phyloP scores from a whole-genome alignment of 1,139 yeast species.

The Saccharomyces uvarum region DNA sequence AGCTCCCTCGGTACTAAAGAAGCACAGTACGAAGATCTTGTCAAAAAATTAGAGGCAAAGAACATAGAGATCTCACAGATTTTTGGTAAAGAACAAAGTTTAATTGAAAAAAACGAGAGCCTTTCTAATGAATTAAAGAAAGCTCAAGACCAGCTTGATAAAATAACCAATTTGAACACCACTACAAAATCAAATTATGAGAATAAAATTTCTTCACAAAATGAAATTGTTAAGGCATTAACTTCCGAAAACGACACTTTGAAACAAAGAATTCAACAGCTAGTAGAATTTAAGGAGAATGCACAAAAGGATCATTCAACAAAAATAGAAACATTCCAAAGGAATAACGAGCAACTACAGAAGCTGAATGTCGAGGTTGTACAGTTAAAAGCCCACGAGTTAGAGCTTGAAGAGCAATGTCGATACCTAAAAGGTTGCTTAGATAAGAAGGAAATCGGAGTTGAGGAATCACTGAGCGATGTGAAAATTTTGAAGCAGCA shows the following conservation, averaged over 20 bases:
- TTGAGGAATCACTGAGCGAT: slow-evolving; percentile 18
- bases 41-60: slow-evolving; percentile 10
- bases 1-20: slow-evolving; percentile 26
- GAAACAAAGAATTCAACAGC: slow-evolving; percentile 15
- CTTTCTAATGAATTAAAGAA: slow-evolving; percentile 9
- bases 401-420: slow-evolving; percentile 29
- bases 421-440: slow-evolving; percentile 16
- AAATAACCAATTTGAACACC: not conserved
- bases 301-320: slow-evolving; percentile 13
- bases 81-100: slow-evolving; percentile 5
- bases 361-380: slow-evolving; percentile 28
- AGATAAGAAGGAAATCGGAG: slow-evolving; percentile 14
- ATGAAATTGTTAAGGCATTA: slow-evolving; percentile 18
- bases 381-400: slow-evolving; percentile 28
- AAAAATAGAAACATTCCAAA: slow-evolving; percentile 18
- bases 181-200: slow-evolving; percentile 22
- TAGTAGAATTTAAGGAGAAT: slow-evolving; percentile 16
- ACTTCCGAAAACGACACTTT: slow-evolving; percentile 22
- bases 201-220: slow-evolving; percentile 26
- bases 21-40: slow-evolving; percentile 25
- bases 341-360: slow-evolving; percentile 26
- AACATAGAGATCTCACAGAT: slow-evolving; percentile 9
- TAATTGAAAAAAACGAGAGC: slow-evolving; percentile 4
- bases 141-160: not conserved
- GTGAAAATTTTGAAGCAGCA: slow-evolving; percentile 18